phyloP scores from a whole-genome alignment of 176 grass and related monocot species.

The Aechmea fasciata region DNA sequence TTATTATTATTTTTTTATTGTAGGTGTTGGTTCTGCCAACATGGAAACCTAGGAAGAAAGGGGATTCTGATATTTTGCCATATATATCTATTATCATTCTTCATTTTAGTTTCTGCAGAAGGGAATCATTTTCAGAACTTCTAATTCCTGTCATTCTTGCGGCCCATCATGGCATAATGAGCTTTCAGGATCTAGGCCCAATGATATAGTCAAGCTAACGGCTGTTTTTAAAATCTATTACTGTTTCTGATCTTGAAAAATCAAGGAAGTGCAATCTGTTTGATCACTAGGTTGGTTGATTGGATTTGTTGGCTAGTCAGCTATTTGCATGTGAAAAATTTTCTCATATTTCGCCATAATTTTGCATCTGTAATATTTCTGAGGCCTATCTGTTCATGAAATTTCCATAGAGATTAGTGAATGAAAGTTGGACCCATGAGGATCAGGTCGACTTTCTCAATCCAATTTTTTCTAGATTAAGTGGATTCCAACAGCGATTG shows the following conservation, averaged over 20 bases:
- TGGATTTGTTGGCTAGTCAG: background rate
- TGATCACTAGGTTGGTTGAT: background rate
- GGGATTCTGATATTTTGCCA: no score
- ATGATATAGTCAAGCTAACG: no score
- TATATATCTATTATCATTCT: no score
- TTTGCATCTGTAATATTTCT: background rate
- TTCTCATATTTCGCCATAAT: background rate
- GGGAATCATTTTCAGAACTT: no score
- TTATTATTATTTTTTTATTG: no score
- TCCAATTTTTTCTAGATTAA: background rate
- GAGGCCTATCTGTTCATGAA: background rate
- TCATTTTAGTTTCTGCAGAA: no score
- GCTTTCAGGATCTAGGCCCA: no score
- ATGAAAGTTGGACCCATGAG: background rate
- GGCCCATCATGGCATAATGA: no score
- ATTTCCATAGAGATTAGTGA: background rate
- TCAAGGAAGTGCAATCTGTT: background rate
- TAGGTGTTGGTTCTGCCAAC: no score
- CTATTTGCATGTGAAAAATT: background rate
- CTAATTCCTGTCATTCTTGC: no score
- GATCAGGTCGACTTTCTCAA: background rate
- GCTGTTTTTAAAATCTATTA: background rate
- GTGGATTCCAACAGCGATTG: background rate
- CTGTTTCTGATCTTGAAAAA: background rate
- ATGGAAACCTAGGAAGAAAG: no score